Evolutionary conservation across 805 yeast species (phyloP), one percentile per base, ranked within the genome.

Genomic region (Komagataella pseudopastoris): DNA sequence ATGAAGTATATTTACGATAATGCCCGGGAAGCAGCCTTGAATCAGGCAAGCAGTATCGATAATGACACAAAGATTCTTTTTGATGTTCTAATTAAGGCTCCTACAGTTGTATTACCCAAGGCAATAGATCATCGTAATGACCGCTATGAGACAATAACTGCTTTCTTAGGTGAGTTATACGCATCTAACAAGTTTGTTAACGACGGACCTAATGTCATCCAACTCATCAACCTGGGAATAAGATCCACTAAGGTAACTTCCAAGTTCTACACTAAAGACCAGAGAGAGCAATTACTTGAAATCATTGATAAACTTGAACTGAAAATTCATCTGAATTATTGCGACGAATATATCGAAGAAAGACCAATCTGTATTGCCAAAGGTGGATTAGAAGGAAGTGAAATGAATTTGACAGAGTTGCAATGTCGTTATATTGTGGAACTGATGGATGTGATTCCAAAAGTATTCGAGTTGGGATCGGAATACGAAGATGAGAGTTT

Each of bases 1-100:
- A 88, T 91, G 96, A 93, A 93, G 64, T 78, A 77, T 3, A 72
- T 90, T n/a, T 95, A 86, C 64, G 99, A 93, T 60, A 71, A 77
- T 18, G 95, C 98, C 0, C 76, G 98, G 53, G 88, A 84, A 59
- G 87, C 89, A 8, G 96, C 98, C 0, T 77, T 88, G 57, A 78
- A 84, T 57, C 95, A 87, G 63, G 93, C 93, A 0, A 79, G 71
- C 47, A 76, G 67, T 50, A 72, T 77, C 53, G 78, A 78, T 50
- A 71, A 68, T 52, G 78, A 86, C 0, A 75, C 70, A 48, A 76
- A 73, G 56, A 80, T 89, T 66, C 80, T 81, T 56, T 76, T 90
- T 61, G 85, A 90, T 58, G 66, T 95, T 39, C 65, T 78, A 16
- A 72, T 93, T 14, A 75, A 78, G 50, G 88, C 97, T 1, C 99